Evolutionary conservation across 805 yeast species (phyloP).

Genomic region (Kluyveromyces nonfermentans): DNA sequence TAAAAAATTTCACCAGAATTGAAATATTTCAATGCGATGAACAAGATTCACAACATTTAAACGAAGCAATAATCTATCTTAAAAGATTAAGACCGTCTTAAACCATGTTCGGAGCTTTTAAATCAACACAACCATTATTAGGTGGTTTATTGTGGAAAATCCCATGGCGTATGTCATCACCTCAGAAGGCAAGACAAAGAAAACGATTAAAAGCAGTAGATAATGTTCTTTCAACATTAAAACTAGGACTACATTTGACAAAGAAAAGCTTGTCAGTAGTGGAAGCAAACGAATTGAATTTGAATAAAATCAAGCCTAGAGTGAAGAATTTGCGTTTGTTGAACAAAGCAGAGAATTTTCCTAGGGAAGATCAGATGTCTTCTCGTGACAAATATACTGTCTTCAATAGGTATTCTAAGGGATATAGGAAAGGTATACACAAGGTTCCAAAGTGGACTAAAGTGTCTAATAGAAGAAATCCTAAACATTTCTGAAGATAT

Average conservation of each 20-base stretch:
- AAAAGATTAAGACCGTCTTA: not conserved
- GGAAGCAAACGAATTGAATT: conserved; percentile 12
- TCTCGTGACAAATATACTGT: conserved; percentile 82
- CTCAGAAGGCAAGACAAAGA: conserved; percentile 79
- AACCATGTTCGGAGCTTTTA: conserved; percentile 28
- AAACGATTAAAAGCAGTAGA: conserved; percentile 78
- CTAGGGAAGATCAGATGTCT: conserved; percentile 73
- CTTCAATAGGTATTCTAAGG: conserved; percentile 61
- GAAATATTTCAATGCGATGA: too few relatives aligned
- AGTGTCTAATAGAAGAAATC: conserved; percentile 69
- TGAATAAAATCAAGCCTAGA: conserved; percentile 19
- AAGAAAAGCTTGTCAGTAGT: conserved; percentile 15
- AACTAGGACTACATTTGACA: conserved; percentile 23
- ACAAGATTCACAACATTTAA: too few relatives aligned
- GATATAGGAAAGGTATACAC: conserved; percentile 84
- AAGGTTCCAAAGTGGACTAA: conserved; percentile 89
- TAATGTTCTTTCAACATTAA: conserved; percentile 46
- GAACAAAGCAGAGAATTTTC: conserved; percentile 40
- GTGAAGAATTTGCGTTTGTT: conserved; percentile 19
- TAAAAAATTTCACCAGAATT: not conserved
- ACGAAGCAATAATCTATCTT: too few relatives aligned
- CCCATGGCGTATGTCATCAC: conserved; percentile 69
- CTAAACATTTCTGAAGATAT: conserved; percentile 46
- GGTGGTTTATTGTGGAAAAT: conserved; percentile 44
- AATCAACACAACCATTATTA: conserved; percentile 16